Conservation (phyloP, 768 basidiomycete genomes). For the Mycena leptocephala region DNA sequence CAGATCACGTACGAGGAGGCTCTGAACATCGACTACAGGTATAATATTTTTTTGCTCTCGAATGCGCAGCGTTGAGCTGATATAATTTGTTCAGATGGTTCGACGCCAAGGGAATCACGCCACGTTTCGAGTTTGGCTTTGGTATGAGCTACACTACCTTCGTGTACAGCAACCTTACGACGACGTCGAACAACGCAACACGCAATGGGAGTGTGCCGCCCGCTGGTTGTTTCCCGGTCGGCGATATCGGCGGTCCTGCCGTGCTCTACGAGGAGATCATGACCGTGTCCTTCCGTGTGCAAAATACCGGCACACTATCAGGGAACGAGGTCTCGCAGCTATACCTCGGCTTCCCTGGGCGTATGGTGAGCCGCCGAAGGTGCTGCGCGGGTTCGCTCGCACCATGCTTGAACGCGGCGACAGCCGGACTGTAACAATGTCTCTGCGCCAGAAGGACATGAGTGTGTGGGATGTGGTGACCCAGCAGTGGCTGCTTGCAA, state of each 20-base stretch:
- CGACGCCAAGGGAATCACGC: constrained; percentile 45
- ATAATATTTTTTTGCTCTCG: constrained; percentile 1
- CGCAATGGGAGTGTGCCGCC: constrained; percentile 22
- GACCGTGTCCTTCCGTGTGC: constrained; percentile 51
- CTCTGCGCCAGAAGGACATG: constrained; percentile 30
- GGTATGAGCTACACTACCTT: constrained; percentile 63
- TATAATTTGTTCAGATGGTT: constrained; percentile 40
- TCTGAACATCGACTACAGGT: constrained; percentile 51
- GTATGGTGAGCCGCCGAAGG: constrained; percentile 48
- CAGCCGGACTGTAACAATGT: constrained; percentile 8
- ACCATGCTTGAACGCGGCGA: constrained; percentile 36
- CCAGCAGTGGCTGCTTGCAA: constrained; percentile 51
- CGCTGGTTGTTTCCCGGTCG: constrained; percentile 20
- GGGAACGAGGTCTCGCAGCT: constrained; percentile 46
- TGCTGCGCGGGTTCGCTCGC: constrained; percentile 53
- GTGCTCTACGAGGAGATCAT: constrained; percentile 47
- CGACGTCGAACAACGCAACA: constrained; percentile 31
- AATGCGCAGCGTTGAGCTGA: neutral
- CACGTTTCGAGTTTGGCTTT: constrained; percentile 53
- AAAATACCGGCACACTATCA: constrained; percentile 52
- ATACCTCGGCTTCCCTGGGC: constrained; percentile 47
- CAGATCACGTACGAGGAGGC: constrained; percentile 33
- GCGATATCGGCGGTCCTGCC: constrained; percentile 26
- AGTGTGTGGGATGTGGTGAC: constrained; percentile 33
- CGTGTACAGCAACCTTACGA: constrained; percentile 49